Conservation (phyloP, 148 eudicot species). For the Persicaria tinctoria region DNA sequence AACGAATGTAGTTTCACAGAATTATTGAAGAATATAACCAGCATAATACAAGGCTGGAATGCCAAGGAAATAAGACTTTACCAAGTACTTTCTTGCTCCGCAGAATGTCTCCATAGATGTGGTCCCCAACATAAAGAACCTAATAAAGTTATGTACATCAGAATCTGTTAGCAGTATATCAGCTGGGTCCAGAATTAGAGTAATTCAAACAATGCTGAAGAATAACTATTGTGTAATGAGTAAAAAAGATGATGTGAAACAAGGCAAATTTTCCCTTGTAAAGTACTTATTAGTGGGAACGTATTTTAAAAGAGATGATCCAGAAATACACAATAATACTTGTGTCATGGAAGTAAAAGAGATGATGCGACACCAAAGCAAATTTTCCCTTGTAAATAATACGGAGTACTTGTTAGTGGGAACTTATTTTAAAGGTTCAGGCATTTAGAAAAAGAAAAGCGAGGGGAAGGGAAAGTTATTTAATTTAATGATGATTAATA, state of each 20-base stretch:
- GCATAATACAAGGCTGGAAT: neutral
- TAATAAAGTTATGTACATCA: conserved; percentile 23
- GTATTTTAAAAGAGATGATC: too few species aligned
- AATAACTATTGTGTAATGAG: too few species aligned
- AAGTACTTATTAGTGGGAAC: neutral
- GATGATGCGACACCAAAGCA: neutral
- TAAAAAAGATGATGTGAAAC: neutral
- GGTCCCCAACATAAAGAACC: conserved; percentile 97
- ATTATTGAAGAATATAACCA: neutral
- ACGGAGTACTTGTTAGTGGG: neutral
- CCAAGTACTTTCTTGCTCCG: conserved; percentile 95
- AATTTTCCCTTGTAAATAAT: neutral
- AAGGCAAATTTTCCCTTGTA: neutral
- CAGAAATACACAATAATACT: too few species aligned
- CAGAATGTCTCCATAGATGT: conserved; percentile 92
- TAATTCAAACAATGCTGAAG: too few species aligned
- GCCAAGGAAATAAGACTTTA: conserved; percentile 19
- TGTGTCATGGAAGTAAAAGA: too few species aligned
- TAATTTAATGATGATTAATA: neutral
- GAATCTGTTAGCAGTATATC: too few species aligned
- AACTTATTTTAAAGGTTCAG: neutral
- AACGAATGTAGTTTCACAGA: neutral
- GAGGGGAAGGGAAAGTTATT: too few species aligned
- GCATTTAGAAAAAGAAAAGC: neutral
- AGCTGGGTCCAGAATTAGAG: too few species aligned